Evolutionary conservation across 768 basidiomycete species (phyloP).

Genomic region (Zangia roseola): DNA sequence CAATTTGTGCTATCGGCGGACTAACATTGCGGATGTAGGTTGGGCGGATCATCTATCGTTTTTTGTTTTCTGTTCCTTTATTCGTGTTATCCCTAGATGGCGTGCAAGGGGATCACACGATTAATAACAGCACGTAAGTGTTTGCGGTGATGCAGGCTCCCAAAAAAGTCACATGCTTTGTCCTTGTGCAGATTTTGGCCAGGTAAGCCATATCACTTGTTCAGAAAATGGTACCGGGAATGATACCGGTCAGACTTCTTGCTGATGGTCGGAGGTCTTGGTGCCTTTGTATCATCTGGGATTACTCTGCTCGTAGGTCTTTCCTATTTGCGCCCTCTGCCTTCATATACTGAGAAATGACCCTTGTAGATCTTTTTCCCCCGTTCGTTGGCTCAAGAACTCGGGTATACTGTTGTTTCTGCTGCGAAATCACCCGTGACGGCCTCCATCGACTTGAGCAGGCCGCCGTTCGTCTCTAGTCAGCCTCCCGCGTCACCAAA

Average conservation of each 20-base stretch:
- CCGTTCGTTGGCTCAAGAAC: constrained; percentile 63
- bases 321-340: background rate
- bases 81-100: constrained; percentile 68
- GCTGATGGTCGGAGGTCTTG: constrained; percentile 68
- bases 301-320: constrained; percentile 71
- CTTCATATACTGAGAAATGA: background rate
- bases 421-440: constrained; percentile 30
- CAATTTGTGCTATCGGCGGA: background rate
- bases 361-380: constrained; percentile 69
- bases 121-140: constrained; percentile 59
- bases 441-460: constrained; percentile 23
- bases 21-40: constrained; percentile 38
- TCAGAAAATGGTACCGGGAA: background rate
- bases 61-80: constrained; percentile 69
- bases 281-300: constrained; percentile 75
- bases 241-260: constrained; percentile 52
- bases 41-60: constrained; percentile 72
- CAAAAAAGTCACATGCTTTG: background rate
- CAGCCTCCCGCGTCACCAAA: constrained; percentile 23
- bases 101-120: constrained; percentile 45
- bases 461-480: background rate
- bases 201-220: constrained; percentile 39
- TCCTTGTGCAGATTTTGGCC: constrained; percentile 50
- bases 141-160: background rate
- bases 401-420: constrained; percentile 50